These are phyloP conservation scores for Eucalyptus decipiens DNA, from an alignment of 345 rosid species.

Conservation along the genomic window DNA sequence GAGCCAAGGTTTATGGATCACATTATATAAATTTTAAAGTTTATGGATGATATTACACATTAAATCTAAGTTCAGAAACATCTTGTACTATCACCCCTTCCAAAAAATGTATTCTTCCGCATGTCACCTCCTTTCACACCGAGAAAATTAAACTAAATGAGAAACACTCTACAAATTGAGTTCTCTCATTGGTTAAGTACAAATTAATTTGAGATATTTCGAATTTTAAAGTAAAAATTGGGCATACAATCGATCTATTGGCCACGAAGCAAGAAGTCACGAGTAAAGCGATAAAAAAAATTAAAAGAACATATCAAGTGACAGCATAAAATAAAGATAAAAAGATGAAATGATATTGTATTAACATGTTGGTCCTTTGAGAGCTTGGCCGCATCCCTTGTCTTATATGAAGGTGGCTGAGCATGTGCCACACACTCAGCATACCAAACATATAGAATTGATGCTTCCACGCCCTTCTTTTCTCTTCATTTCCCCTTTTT, in stretches of 20 bases:
- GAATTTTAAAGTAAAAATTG: neutral
- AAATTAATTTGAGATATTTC: neutral
- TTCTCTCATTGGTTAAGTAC: neutral
- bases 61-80: neutral
- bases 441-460: neutral
- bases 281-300: neutral
- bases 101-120: accelerated
- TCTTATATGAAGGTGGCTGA: neutral
- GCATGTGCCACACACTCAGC: neutral
- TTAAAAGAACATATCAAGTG: neutral
- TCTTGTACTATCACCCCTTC: accelerated
- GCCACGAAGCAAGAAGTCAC: neutral
- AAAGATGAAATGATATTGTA: neutral
- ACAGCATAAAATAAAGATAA: neutral
- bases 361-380: neutral
- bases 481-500: neutral
- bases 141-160: neutral
- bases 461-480: neutral
- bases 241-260: neutral
- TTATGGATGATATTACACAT: accelerated
- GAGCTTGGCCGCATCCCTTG: neutral
- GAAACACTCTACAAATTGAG: neutral
- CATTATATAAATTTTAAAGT: neutral
- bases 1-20: accelerated
- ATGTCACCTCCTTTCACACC: accelerated